Base-by-base conservation (phyloP, 2,329 filamentous ascomycete genomes). In the Pseudogymnoascus verrucosus region DNA sequence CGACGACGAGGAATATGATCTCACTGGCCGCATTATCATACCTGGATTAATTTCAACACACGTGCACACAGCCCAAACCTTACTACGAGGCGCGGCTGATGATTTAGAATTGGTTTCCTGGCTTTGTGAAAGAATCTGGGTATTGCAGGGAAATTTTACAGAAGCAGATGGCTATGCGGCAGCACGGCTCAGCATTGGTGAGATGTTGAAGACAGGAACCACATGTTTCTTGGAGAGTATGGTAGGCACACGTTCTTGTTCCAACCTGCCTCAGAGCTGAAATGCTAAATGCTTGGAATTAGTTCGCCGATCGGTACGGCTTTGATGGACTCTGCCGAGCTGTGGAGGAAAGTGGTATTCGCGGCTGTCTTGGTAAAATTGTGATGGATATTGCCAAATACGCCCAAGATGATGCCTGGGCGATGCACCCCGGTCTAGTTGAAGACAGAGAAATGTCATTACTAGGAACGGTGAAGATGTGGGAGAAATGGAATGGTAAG, bases 211-310 rank as follows among this genome's bases (percentile, higher is more conserved):
- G 68, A 77, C 74, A 3, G 80, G 79, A 0, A 82, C 80, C 3
- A 82, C 79, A 2, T 80, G 77, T 66, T 82, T 83, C 65, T 71
- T 82, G 5, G 80, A 82, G 68, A 80, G 78, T 44, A 81, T 82
- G 79, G 75, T 80, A 63, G 72, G 71, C 64, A 63, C 64, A 31
- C 12, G 2, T 3, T 54, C 47, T 31, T 61, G 64, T 66, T 0
- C 57, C 62, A 8, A 62, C 66, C 39, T 14, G 10, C 12, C 19
- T 21, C n/a, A 12, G 19, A 23, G 16, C 10, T 21, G 5, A 19
- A 23, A 5, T 23, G 42, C 59, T 34, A 23, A 61, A 65, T 6
- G 8, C 31, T 31, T 21, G 11, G 34, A 4, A 6, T 51, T 65
- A 77, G 75, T 79, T 79, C 64, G 76, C 78, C 5, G 74, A 79